Base-by-base conservation (phyloP, 2,329 filamentous ascomycete genomes). In the Tolypocladium sp. region DNA sequence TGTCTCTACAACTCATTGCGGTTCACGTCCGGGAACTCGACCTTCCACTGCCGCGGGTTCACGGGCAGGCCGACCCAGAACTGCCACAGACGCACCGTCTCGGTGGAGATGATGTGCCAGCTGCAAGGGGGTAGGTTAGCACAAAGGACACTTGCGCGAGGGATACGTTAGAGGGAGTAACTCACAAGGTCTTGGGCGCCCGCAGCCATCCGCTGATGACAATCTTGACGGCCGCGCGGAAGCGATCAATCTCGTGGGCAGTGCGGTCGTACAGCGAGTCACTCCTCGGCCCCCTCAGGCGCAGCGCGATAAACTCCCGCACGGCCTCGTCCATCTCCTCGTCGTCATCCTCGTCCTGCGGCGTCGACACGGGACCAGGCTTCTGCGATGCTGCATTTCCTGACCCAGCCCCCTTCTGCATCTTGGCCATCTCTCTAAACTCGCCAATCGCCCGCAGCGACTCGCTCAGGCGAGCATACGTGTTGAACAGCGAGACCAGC, bases 401-500 rank as follows among this genome's bases (percentile, higher is more conserved):
- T 5, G 33, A 20, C 33, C 22, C 46, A 7, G 3, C 61, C 37
- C 41, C 57, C 17, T 60, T 70, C 38, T 65, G 68, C 22, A 69
- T 71, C 60, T 77, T 76, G 13, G 82, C 75, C 78, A 86, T 82
- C 35, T 66, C 67, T 56, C 81, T 76, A 77, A 99, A 97, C 58
- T 86, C 80, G 59, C 85, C 83, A 51, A 96, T 82, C 0, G 91
- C 88, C 40, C 82, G 79, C 62, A 99, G 76, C 57, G 91, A 94
- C 71, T 89, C 87, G 63, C 90, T 91, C 63, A 97, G 86, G 41
- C 93, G 85, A 37, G 90, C 91, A 60, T 97, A 88, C 0, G 94
- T 97, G 74, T 99, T 99, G 76, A 97, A 88, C 25, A 99, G 80
- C 2, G 94, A 91, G 25, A 99, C 94, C 13, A 99, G 80, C 75